These are phyloP conservation scores for Colletotrichum spinosum DNA, from an alignment of 2,329 filamentous ascomycete genomes.

Conservation along the genomic window DNA sequence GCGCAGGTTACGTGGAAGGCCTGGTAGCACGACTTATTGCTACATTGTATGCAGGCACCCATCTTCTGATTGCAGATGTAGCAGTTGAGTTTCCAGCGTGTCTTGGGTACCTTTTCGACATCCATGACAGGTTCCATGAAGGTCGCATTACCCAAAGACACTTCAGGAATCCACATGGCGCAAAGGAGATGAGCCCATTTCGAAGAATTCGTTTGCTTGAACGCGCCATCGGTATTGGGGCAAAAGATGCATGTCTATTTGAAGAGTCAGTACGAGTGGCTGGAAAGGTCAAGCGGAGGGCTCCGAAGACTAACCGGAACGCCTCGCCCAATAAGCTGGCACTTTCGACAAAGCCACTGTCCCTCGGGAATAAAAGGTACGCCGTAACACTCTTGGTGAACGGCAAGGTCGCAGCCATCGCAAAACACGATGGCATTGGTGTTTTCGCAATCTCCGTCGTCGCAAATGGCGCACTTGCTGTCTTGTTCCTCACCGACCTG, in stretches of 20 bases:
- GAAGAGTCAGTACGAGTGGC: constrained; percentile 10
- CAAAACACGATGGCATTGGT: constrained; percentile 99
- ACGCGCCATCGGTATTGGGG: constrained; percentile 95
- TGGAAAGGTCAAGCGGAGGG: background rate
- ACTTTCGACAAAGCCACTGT: constrained; percentile 97
- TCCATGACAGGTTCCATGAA: constrained; percentile 99
- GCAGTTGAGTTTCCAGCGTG: constrained; percentile 91
- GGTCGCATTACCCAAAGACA: constrained; percentile 93
- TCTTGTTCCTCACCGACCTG: constrained; percentile 92
- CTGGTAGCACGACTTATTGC: constrained; percentile 96
- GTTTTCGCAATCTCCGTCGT: constrained; percentile 99
- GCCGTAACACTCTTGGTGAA: constrained; percentile 98
- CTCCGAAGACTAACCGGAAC: constrained; percentile 72
- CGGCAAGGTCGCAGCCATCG: constrained; percentile 95
- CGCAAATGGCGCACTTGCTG: constrained; percentile 96
- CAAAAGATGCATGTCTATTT: constrained; percentile 93
- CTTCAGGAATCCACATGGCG: constrained; percentile 98
- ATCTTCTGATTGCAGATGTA: constrained; percentile 98
- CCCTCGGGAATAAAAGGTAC: constrained; percentile 99
- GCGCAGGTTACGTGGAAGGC: constrained; percentile 98
- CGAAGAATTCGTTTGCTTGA: constrained; percentile 96
- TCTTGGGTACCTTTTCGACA: constrained; percentile 96
- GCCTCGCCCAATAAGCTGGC: constrained; percentile 92
- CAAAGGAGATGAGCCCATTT: constrained; percentile 98
- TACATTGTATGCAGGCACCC: constrained; percentile 98